These are phyloP conservation scores for Dothideomycetidae sp. DNA, from an alignment of 2,329 filamentous ascomycete genomes.

Conservation along the genomic window DNA sequence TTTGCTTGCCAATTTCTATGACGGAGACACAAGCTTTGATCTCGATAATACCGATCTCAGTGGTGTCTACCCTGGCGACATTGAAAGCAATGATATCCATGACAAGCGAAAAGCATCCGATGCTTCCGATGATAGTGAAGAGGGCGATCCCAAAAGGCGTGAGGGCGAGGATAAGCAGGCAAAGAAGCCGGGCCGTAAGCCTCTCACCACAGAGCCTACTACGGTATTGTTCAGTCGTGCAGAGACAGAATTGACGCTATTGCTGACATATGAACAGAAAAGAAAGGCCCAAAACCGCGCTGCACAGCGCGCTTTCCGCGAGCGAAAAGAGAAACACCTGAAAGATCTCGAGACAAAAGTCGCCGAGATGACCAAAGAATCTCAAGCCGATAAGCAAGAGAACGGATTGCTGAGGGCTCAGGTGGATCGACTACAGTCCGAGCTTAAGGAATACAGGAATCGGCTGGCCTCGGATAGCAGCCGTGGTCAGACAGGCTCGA, in stretches of 20 bases:
- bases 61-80: constrained; percentile 40
- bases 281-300: constrained; percentile 92
- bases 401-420: constrained; percentile 74
- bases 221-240: constrained; percentile 52
- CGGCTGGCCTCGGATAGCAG: constrained; percentile 50
- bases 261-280: constrained; percentile 43
- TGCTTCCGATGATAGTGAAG: constrained; percentile 47
- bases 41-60: constrained; percentile 49
- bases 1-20: constrained; percentile 62
- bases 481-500: constrained; percentile 25
- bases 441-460: constrained; percentile 84
- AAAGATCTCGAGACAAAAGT: constrained; percentile 67
- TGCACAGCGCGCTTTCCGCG: constrained; percentile 82
- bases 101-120: constrained; percentile 61
- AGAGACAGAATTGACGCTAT: background rate
- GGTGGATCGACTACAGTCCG: constrained; percentile 70
- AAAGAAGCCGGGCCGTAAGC: constrained; percentile 95
- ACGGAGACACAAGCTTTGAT: constrained; percentile 59
- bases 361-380: constrained; percentile 59
- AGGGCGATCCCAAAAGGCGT: constrained; percentile 56
- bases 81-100: constrained; percentile 37
- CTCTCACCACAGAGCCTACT: constrained; percentile 85
- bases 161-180: constrained; percentile 73
- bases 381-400: constrained; percentile 69
- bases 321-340: constrained; percentile 84